Evolutionary conservation across 2,329 filamentous ascomycete species (phyloP).

Genomic region (Beauveria sp.): DNA sequence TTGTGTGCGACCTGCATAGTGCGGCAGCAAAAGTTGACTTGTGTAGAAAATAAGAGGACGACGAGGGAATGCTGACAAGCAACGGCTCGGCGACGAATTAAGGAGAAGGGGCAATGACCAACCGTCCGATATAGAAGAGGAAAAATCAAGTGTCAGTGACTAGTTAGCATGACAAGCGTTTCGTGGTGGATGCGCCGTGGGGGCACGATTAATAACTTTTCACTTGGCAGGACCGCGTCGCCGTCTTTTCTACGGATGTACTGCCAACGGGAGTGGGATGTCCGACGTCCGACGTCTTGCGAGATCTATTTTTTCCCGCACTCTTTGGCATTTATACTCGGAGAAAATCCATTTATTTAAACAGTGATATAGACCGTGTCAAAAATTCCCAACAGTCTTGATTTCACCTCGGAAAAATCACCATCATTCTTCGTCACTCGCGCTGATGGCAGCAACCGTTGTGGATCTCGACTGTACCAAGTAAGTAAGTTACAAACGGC

Average conservation of each 20-base stretch:
- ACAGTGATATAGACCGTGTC: too few species aligned
- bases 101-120: neutral
- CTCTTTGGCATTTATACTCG: too few species aligned
- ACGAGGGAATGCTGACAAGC: neutral
- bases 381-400: too few species aligned
- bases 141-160: neutral
- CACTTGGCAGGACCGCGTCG: neutral
- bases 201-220: neutral
- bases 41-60: too few species aligned
- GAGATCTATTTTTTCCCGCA: too few species aligned
- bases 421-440: neutral
- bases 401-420: too few species aligned
- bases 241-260: neutral
- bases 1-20: neutral
- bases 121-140: neutral
- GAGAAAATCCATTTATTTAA: too few species aligned
- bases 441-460: neutral
- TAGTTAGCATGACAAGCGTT: neutral
- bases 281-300: neutral
- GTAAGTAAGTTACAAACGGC: neutral
- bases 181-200: neutral
- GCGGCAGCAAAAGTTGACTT: neutral
- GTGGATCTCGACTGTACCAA: neutral
- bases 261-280: neutral
- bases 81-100: neutral